Percentiles rank a stretch among this genome's conserved stretches.
Evolutionary conservation across 2,329 filamentous ascomycete genomes (phyloP).

Genomic region (Penicillium sp.): DNA sequence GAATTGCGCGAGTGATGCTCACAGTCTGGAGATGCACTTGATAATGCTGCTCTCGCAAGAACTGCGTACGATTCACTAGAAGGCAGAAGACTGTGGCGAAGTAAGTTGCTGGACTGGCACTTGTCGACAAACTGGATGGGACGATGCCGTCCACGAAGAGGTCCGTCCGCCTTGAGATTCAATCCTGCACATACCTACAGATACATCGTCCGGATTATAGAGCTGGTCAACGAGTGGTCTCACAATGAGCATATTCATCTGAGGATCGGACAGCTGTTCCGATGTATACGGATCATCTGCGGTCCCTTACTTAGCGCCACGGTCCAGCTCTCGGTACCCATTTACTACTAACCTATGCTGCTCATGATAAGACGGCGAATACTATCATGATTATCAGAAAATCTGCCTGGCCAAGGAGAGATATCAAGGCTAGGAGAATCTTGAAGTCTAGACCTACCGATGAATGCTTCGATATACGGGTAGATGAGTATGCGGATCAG

Average conservation of each 20-base stretch:
- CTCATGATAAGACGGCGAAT: conserved; percentile 1
- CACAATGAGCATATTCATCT: conserved; percentile 1
- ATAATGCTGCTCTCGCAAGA: background rate
- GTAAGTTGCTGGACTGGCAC: background rate
- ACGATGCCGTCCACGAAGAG: too few relatives aligned
- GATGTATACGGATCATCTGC: conserved; percentile 1
- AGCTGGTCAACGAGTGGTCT: conserved; percentile 1
- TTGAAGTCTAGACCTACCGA: background rate
- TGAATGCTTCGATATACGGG: conserved; percentile 1
- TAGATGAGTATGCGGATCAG: background rate
- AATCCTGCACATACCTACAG: background rate
- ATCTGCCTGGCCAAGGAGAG: background rate
- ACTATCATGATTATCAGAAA: background rate
- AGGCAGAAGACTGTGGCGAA: background rate
- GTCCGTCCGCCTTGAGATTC: too few relatives aligned
- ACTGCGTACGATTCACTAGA: background rate
- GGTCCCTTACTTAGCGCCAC: background rate
- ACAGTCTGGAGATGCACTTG: background rate
- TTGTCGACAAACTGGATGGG: too few relatives aligned
- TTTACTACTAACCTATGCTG: background rate
- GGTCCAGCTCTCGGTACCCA: background rate
- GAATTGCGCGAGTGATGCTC: background rate
- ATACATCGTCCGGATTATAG: background rate
- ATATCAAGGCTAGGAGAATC: background rate
- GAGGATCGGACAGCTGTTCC: conserved; percentile 1